Base-by-base conservation (phyloP, 2,329 filamentous ascomycete species). In the Macrophomina tecta region DNA sequence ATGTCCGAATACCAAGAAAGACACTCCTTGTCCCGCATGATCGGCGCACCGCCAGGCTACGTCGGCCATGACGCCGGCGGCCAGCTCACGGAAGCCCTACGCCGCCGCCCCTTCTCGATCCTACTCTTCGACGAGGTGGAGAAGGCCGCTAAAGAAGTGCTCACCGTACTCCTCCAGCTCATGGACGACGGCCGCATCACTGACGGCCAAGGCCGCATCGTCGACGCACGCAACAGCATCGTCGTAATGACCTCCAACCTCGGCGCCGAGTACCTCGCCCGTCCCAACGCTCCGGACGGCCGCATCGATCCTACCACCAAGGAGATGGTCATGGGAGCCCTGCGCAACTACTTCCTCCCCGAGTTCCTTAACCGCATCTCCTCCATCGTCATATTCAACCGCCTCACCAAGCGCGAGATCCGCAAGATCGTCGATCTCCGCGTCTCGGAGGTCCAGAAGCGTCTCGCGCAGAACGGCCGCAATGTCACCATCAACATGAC, bases 1-100 rank as follows among this genome's bases (percentile, higher is more conserved):
- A 99, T 99, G 95, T 98, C 94, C 5, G 95, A 99, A 80, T 99
- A 99, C 80, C 96, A 99, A 80, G 95, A 99, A 81, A 90, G 94
- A 5, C 95, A 99, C 78, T 91, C 94, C 0, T 87, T 99, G 14
- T 97, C 93, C 77, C 89, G 95, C 68, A 97, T 99, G 93, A 99
- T 99, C 73, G 95, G 95, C 77, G 94, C 95, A 23, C 95, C 95
- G 23, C 95, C 95, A 4, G 95, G 95, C 70, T 99, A 99, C 72
- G 94, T 99, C 68, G 95, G 95, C 16, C 94, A 99, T 77, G 95
- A 99, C 75, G 89, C 95, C 38, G 95, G 95, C 72, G 95, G 95
- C 64, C 95, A 99, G 78, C 87, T 99, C 64, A 99, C 95, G 0
- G 95, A 99, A 82, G 91, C 91, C 32, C 89, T 99, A 23, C 93